Percentiles rank a stretch among this genome's conserved stretches.
Conservation (phyloP, 1,284 basidiomycete species). For the Acaromyces ingoldii region DNA sequence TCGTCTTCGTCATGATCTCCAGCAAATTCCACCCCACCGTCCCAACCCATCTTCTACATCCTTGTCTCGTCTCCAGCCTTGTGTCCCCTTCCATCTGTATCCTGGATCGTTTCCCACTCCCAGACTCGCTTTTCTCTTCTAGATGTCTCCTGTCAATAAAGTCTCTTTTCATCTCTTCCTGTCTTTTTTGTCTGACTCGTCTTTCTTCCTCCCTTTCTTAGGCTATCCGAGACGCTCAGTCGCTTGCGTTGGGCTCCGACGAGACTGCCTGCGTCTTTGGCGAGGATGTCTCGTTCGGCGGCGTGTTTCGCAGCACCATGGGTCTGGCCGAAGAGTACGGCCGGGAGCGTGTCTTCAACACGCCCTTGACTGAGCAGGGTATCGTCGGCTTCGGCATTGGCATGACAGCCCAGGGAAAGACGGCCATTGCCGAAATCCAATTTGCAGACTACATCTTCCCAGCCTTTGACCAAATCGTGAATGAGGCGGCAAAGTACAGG, state of each 20-base stretch:
- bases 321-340: slow-evolving; percentile 90
- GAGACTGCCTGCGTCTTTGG: slow-evolving; percentile 84
- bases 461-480: slow-evolving; percentile 66
- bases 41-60: not conserved
- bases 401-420: slow-evolving; percentile 84
- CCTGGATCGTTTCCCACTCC: not conserved
- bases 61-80: not conserved
- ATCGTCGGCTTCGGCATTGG: slow-evolving; percentile 93
- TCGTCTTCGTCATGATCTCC: slow-evolving; percentile 1
- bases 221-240: slow-evolving; percentile 44
- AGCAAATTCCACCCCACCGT: not conserved
- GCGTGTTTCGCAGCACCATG: slow-evolving; percentile 85
- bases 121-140: not conserved
- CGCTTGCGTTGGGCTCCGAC: slow-evolving; percentile 55
- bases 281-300: slow-evolving; percentile 63
- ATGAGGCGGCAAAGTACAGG: slow-evolving; percentile 88
- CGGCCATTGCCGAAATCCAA: slow-evolving; percentile 88
- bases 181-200: not conserved
- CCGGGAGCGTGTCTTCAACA: slow-evolving; percentile 48
- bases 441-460: slow-evolving; percentile 52
- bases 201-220: slow-evolving; percentile 7
- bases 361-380: slow-evolving; percentile 58
- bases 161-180: not conserved
- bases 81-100: not conserved
- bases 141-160: not conserved